These are phyloP conservation scores for Sugiyamaella japonica DNA, from an alignment of 1,139 yeast genomes.

Conservation along the genomic window DNA sequence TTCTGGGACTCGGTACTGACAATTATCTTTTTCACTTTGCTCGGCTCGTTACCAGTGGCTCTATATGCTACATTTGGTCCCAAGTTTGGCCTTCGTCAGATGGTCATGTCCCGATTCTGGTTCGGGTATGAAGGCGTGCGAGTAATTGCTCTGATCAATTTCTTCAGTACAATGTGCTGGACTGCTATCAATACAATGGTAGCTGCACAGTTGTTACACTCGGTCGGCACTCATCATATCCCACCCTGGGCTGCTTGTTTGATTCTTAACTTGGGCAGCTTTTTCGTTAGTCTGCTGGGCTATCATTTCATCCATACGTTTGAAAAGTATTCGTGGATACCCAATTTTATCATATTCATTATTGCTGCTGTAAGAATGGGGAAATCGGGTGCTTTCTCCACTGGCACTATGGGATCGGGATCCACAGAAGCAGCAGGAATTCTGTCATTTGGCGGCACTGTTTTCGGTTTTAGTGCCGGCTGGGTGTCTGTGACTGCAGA, in stretches of 20 bases:
- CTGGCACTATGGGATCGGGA: slow-evolving; percentile 47
- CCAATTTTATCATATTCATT: slow-evolving; percentile 68
- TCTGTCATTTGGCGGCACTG: slow-evolving; percentile 77
- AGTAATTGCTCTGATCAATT: slow-evolving; percentile 73
- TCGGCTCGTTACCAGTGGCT: slow-evolving; percentile 80
- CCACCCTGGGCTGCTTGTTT: slow-evolving; percentile 94
- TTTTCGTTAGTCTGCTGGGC: slow-evolving; percentile 77
- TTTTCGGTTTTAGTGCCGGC: slow-evolving; percentile 89
- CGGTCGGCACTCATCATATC: slow-evolving; percentile 62
- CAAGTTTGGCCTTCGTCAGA: slow-evolving; percentile 81
- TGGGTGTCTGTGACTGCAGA: slow-evolving; percentile 95
- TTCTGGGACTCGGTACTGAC: slow-evolving; percentile 66
- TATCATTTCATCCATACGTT: slow-evolving; percentile 77
- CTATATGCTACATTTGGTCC: slow-evolving; percentile 83
- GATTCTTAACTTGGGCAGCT: slow-evolving; percentile 66
- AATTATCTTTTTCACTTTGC: slow-evolving; percentile 67
- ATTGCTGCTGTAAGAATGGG: slow-evolving; percentile 77
- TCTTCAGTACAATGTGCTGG: slow-evolving; percentile 94
- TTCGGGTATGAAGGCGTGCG: slow-evolving; percentile 75
- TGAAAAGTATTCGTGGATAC: slow-evolving; percentile 89
- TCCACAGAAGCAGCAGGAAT: slow-evolving; percentile 65
- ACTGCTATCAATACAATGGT: slow-evolving; percentile 91
- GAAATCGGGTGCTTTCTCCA: slow-evolving; percentile 60
- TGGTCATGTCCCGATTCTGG: slow-evolving; percentile 75
- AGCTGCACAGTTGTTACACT: slow-evolving; percentile 78